Percentiles rank a stretch among this genome's conserved stretches.
These are phyloP conservation scores for Acer negundo DNA, from an alignment of 345 rosid species.

Conservation along the genomic window DNA sequence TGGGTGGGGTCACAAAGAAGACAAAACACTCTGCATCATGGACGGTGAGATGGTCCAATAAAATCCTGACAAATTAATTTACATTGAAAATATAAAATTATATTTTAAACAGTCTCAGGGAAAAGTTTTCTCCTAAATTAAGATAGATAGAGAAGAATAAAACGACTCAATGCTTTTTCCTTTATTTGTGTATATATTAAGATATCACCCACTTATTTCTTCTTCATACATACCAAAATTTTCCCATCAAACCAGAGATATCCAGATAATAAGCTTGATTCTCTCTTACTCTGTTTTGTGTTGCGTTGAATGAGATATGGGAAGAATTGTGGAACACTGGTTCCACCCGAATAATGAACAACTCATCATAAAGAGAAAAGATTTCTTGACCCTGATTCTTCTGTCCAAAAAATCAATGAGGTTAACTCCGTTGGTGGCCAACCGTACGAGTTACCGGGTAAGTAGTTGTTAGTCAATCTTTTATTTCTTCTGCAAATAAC, in stretches of 20 bases:
- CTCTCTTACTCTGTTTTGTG: not conserved
- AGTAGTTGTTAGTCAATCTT: not conserved
- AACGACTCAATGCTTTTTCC: too few relatives aligned
- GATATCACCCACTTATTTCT: not conserved
- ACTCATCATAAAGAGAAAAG: too few relatives aligned
- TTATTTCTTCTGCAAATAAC: not conserved
- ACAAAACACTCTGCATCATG: too few relatives aligned
- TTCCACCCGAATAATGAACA: conserved; percentile 15
- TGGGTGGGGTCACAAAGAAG: too few relatives aligned
- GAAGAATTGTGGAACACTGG: conserved; percentile 13
- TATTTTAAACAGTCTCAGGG: too few relatives aligned
- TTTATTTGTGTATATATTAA: too few relatives aligned
- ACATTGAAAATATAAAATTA: too few relatives aligned
- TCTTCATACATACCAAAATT: not conserved
- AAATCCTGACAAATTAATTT: too few relatives aligned
- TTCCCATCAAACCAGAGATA: not conserved
- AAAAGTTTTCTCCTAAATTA: too few relatives aligned
- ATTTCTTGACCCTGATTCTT: conserved; percentile 1
- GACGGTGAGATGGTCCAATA: too few relatives aligned
- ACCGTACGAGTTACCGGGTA: conserved; percentile 36
- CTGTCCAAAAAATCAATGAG: not conserved
- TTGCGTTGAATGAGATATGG: not conserved
- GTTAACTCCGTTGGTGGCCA: conserved; percentile 15
- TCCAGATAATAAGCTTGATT: too few relatives aligned
- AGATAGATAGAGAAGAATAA: too few relatives aligned